These are phyloP conservation scores for Aspergillus quadricinctus DNA, from an alignment of 2,329 filamentous ascomycete species.

Conservation along the genomic window DNA sequence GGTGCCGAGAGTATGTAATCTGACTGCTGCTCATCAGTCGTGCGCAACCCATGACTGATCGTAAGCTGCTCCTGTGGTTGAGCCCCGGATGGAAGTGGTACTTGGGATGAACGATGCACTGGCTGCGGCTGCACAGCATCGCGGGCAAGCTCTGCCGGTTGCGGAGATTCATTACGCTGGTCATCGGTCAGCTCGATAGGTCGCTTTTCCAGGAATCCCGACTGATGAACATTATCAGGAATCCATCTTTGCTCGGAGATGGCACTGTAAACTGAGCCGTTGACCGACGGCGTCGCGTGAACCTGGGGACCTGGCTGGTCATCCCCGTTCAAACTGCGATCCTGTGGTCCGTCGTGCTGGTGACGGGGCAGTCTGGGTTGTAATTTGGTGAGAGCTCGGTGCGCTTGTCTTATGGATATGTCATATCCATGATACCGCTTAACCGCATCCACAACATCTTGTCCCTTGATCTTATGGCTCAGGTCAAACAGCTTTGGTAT, in stretches of 20 bases:
- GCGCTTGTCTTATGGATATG: constrained; percentile 37
- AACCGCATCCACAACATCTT: constrained; percentile 38
- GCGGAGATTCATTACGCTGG: constrained; percentile 15
- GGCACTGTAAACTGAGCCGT: constrained; percentile 23
- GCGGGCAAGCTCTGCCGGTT: constrained; percentile 15
- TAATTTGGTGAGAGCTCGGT: constrained; percentile 34
- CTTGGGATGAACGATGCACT: constrained; percentile 12
- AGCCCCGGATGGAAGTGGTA: constrained; percentile 18
- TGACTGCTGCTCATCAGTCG: constrained; percentile 20
- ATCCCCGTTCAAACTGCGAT: constrained; percentile 20
- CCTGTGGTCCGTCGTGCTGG: constrained; percentile 19
- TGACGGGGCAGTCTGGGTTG: constrained; percentile 26
- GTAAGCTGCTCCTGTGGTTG: constrained; percentile 18
- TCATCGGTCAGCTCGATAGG: constrained; percentile 20
- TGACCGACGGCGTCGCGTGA: constrained; percentile 13
- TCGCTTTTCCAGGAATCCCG: constrained; percentile 24
- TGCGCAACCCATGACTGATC: constrained; percentile 19
- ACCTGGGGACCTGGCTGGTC: constrained; percentile 21
- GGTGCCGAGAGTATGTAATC: constrained; percentile 19
- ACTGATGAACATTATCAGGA: constrained; percentile 23
- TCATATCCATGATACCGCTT: constrained; percentile 40
- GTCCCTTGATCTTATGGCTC: constrained; percentile 32
- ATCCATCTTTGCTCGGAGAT: constrained; percentile 32
- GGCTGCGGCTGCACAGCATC: constrained; percentile 17
- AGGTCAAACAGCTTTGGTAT: constrained; percentile 40